Conservation (phyloP, 257 asterid genomes). For the Penstemon newberryi region DNA sequence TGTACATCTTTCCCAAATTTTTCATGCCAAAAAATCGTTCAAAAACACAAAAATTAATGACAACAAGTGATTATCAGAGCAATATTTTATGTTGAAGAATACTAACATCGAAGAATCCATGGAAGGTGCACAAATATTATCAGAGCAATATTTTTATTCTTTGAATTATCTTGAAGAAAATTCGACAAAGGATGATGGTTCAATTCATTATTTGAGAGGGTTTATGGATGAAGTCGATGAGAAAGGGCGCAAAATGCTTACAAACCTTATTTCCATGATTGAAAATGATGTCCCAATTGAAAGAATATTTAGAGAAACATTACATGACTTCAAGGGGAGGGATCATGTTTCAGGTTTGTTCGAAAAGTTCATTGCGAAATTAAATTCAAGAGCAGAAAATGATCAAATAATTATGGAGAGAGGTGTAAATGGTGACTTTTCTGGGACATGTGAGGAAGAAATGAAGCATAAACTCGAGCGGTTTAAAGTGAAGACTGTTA, state of each 20-base stretch:
- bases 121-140: background rate
- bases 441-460: background rate
- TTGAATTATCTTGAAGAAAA: background rate
- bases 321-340: slow-evolving; percentile 21
- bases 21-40: too few species aligned
- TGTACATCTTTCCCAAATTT: background rate
- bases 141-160: background rate
- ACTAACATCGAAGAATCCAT: background rate
- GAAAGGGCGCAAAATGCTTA: slow-evolving; percentile 31
- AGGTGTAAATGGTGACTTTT: slow-evolving; percentile 15
- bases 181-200: slow-evolving; percentile 11
- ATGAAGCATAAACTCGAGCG: slow-evolving; percentile 23
- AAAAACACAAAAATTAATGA: background rate
- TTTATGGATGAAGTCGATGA: slow-evolving; percentile 28
- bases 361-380: slow-evolving; percentile 28
- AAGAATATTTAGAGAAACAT: background rate
- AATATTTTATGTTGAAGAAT: too few species aligned
- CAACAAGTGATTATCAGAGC: slow-evolving; percentile 6
- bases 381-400: slow-evolving; percentile 4
- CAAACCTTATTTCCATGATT: slow-evolving; percentile 27
- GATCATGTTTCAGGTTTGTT: slow-evolving; percentile 17
- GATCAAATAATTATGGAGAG: slow-evolving; percentile 20
- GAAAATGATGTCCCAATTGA: slow-evolving; percentile 25
- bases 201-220: slow-evolving; percentile 1
- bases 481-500: slow-evolving; percentile 24